Evolutionary conservation across 768 basidiomycete genomes (phyloP), one percentile per base, ranked within the genome.

Genomic region (Lactifluus volemus): DNA sequence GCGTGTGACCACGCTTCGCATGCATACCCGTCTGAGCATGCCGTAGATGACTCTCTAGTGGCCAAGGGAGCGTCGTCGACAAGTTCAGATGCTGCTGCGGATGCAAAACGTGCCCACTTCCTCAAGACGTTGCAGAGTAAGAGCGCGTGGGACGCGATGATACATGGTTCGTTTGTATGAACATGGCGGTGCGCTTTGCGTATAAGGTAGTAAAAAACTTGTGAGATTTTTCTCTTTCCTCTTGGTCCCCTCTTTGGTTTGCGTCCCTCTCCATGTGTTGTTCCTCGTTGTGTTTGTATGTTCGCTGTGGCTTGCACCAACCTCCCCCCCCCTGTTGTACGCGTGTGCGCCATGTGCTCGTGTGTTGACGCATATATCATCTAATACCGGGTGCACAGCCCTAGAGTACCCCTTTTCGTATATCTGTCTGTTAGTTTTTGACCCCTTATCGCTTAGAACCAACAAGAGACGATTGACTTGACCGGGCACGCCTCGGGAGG

Each of bases 141-240:
- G 73, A 80, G 80, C 59, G 81, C 83, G 15, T 86, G 83, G 83
- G 84, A 86, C 61, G 83, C 83, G 2, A 72, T 86, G 59, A 81
- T 86, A 48, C 84, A 86, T 68, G 84, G 84, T 36, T 81, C 82
- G 38, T 85, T 82, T 69, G 79, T 83, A 77, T 57, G 55, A 51
- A 19, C 12, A 17, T 30, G 11, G 5, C 10, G 42, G 36, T 29
- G 11, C 17, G 47, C 53, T 11, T 50, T 6, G n/a, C 12, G 7
- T 54, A 30, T 30, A 15, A 41, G 21, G 44, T 58, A 14, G 25
- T 39, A 49, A 53, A 25, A 32, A 19, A n/a, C 25, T 41, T 45
- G 12, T 29, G 25, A 25, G 25, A 19, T 19, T 42, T 47, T 19
- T 57, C 42, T 57, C 48, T 29, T 34, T 38, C 8, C 3, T 25